phyloP scores from a whole-genome alignment of 2,329 filamentous ascomycete genomes.

The Rutstroemia sydowiana region DNA sequence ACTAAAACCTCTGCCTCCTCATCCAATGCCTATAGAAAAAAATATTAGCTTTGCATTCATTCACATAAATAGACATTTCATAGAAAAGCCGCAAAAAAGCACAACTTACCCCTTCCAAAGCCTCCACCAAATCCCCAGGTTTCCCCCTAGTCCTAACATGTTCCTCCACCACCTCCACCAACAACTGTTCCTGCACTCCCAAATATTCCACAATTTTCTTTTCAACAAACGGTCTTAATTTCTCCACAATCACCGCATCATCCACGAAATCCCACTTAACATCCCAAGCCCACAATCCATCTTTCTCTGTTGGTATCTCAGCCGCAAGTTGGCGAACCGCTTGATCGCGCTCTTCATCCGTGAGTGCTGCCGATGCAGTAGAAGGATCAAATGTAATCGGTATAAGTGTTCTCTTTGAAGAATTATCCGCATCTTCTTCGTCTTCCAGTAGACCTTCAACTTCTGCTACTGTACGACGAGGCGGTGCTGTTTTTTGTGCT shows the following conservation, averaged over 20 bases:
- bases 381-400: slow-evolving; percentile 72
- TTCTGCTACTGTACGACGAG: slow-evolving; percentile 79
- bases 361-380: slow-evolving; percentile 58
- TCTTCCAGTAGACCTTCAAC: slow-evolving; percentile 93
- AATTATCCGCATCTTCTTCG: slow-evolving; percentile 72
- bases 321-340: slow-evolving; percentile 75
- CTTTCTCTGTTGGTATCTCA: slow-evolving; percentile 82
- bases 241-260: slow-evolving; percentile 70
- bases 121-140: slow-evolving; percentile 75
- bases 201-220: slow-evolving; percentile 98
- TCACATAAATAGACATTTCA: neutral
- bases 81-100: neutral
- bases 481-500: slow-evolving; percentile 47
- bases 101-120: slow-evolving; percentile 69
- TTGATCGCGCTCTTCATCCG: slow-evolving; percentile 79
- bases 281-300: slow-evolving; percentile 84
- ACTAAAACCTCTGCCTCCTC: slow-evolving; percentile 92
- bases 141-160: slow-evolving; percentile 69
- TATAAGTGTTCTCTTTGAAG: slow-evolving; percentile 66
- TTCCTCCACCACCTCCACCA: slow-evolving; percentile 87
- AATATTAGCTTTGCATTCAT: slow-evolving; percentile 35
- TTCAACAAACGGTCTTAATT: slow-evolving; percentile 89
- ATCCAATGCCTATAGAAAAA: slow-evolving; percentile 63
- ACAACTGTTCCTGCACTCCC: slow-evolving; percentile 90
- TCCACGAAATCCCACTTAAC: slow-evolving; percentile 91